Base-by-base conservation (phyloP, 257 asterid species). In the Prunella vulgaris region DNA sequence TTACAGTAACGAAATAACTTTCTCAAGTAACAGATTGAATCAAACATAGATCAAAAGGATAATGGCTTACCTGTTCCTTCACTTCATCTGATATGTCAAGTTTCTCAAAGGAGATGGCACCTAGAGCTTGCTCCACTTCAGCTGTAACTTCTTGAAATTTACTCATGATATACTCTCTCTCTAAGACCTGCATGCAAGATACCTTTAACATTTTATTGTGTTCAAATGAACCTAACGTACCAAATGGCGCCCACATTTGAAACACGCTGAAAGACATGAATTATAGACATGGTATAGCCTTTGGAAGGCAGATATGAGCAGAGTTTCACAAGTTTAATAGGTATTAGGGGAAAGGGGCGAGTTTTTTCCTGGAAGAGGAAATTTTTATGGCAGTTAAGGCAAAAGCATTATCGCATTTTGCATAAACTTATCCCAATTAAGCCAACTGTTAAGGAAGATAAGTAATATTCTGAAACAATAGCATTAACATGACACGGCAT, bases 41-140 rank as follows among this genome's bases (percentile, higher is more conserved):
- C 38, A 42, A 28, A 25, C 10, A 44, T 58, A 13, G 44, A 72
- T 67, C 49, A 60, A 44, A 65, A 66, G 58, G 58, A 58, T 8
- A 30, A 40, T 32, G 8, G 22, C 75, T 74, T 60, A 94, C 99
- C 87, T 91, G 99, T 71, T 94, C 99, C 77, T 94, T 89, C 46
- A 94, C 97, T 86, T 94, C 98, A 82, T 91, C 97, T 17, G 98
- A 86, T 64, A 94, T 86, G 81, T 91, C 97, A 30, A 94, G 98
- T 58, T 83, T 81, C 72, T 91, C 97, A 52, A 77, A 85, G 59
- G 94, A 81, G 85, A 88, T 82, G 76, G 86, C 85, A 79, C 84
- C 80, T 53, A 94, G 88, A 72, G 97, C 89, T 63, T 86, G 93
- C 82, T 94, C 99, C 82, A 94, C 66, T 59, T 81, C 85, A 69